Evolutionary conservation across 208 protist species (phyloP).

Genomic region (Spongospora subterranea): DNA sequence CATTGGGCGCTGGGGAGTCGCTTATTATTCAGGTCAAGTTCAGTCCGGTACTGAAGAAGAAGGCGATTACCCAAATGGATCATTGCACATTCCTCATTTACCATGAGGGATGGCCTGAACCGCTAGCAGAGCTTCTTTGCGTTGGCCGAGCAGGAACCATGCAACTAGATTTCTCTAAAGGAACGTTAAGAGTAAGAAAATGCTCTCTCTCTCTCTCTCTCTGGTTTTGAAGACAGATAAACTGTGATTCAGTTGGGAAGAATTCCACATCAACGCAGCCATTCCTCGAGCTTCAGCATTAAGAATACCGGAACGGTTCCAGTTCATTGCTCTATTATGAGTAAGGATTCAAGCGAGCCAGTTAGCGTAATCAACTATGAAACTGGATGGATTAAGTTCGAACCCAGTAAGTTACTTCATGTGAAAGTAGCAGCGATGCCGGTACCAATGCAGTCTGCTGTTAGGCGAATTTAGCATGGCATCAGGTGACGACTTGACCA

Average conservation of each 20-base stretch:
- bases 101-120: conserved; percentile 49
- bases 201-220: too few relatives aligned
- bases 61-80: neutral
- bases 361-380: neutral
- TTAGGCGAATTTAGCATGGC: neutral
- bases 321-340: conserved; percentile 20
- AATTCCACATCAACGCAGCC: neutral
- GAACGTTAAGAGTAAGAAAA: neutral
- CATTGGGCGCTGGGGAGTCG: neutral
- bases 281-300: neutral
- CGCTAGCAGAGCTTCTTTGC: conserved; percentile 39
- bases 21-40: neutral
- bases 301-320: conserved; percentile 46
- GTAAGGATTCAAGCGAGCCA: neutral
- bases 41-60: conserved; percentile 27
- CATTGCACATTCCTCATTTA: conserved; percentile 24
- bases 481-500: neutral
- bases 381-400: conserved; percentile 43
- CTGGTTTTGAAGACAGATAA: neutral
- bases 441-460: neutral
- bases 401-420: neutral
- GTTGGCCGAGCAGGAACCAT: neutral
- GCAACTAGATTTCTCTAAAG: conserved; percentile 50
- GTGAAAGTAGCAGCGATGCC: neutral
- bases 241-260: neutral